phyloP scores from a whole-genome alignment of 805 yeast species.

The Myxozyma lipomycoides region DNA sequence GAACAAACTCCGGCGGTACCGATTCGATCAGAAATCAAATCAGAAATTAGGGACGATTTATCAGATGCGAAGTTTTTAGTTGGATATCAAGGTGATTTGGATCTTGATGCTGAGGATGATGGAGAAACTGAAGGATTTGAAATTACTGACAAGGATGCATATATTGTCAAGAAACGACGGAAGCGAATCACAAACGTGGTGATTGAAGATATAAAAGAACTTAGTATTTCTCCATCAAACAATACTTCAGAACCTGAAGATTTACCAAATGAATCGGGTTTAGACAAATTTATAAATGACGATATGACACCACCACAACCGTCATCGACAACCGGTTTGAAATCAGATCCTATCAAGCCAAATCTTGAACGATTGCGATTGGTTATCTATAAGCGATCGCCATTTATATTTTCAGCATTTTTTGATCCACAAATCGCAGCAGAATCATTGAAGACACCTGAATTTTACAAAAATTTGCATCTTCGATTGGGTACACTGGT shows the following conservation, averaged over 20 bases:
- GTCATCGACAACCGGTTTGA: constrained; percentile 1
- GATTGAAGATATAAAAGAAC: not conserved
- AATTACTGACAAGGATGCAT: constrained; percentile 15
- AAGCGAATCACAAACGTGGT: constrained; percentile 2
- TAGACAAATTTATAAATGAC: not conserved
- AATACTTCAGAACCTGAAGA: not conserved
- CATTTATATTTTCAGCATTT: constrained; percentile 26
- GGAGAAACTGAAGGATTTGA: not conserved
- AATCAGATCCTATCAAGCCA: not conserved
- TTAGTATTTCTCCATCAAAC: not conserved
- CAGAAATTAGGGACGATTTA: constrained; percentile 21
- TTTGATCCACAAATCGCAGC: constrained; percentile 14
- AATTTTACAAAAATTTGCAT: constrained; percentile 18
- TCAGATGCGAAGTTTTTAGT: constrained; percentile 25
- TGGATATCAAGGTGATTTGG: constrained; percentile 22
- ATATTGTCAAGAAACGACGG: constrained; percentile 10
- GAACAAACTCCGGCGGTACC: constrained; percentile 3
- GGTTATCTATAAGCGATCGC: constrained; percentile 26
- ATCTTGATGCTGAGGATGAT: constrained; percentile 21
- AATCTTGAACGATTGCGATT: constrained; percentile 10
- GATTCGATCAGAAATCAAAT: not conserved
- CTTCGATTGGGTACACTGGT: constrained; percentile 22
- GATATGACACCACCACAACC: not conserved
- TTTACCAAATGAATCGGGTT: not conserved
- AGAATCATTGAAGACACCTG: constrained; percentile 6